Base-by-base conservation (phyloP, 2,329 filamentous ascomycete genomes). In the Plectosphaerella plurivora region DNA sequence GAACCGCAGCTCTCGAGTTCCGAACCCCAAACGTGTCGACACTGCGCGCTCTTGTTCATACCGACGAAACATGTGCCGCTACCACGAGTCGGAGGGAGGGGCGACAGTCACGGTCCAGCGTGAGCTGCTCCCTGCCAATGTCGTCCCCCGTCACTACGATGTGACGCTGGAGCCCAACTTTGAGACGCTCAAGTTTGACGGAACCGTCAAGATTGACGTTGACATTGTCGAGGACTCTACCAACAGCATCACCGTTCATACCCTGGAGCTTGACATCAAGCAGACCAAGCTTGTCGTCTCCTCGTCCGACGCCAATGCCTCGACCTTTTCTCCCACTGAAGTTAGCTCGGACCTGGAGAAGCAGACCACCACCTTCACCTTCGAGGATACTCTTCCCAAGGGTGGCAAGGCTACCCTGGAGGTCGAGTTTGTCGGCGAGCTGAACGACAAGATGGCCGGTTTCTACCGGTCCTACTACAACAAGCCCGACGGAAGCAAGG, bases 381-480 rank as follows among this genome's bases (percentile, higher is more conserved):
- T 97, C 65, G 79, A 85, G 59, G 80, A 91, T 66, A 79, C 77
- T 46, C 76, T 97, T 55, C 70, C 83, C 20, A 87, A 88, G 57
- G 91, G 89, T 22, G 79, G 82, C 63, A 92, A 91, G 76, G 89
- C 88, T 18, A 85, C 63, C 83, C 82, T 61, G 50, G 68, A 69
- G 36, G 71, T 79, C 53, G 67, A 68, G 45, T 96, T 95, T 71
- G 86, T 82, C 10, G 91, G 91, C 41, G 80, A 78, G 44, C 75
- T 96, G 63, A 96, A 96, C 70, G 89, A 96, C 68, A 93, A 94
- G 73, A 96, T 97, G 91, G 92, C 92, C 47, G 93, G 93, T 47
- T 97, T 97, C 81, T 97, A 97, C 74, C 85, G 93, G 53, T 96
- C 91, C 2, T 95, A 91, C 7, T 97, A 93, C 78, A 95, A 94